Conservation (phyloP, 2,329 filamentous ascomycete genomes). For the Fusarium annulatum region DNA sequence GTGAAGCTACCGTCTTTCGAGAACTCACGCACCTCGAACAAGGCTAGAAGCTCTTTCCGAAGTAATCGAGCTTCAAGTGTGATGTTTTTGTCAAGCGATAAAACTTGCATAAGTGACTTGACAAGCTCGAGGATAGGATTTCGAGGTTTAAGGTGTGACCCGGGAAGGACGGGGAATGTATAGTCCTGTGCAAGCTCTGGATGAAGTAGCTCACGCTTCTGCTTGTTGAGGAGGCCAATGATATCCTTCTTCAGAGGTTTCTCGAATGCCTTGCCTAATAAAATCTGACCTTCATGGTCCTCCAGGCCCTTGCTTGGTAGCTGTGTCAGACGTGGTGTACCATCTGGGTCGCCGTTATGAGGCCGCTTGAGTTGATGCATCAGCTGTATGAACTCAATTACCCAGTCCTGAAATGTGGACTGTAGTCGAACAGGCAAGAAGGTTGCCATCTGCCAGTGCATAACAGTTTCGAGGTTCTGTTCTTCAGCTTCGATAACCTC, state of each 20-base stretch:
- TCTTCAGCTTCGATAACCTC: conserved; percentile 79
- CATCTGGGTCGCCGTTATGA: conserved; percentile 59
- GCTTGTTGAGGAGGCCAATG: conserved; percentile 80
- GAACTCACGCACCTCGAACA: conserved; percentile 97
- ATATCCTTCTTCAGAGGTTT: conserved; percentile 93
- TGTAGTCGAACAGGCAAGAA: conserved; percentile 87
- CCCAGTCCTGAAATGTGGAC: conserved; percentile 88
- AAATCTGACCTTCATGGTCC: conserved; percentile 69
- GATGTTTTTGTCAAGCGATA: conserved; percentile 91
- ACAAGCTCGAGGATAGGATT: conserved; percentile 91
- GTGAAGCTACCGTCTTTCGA: conserved; percentile 85
- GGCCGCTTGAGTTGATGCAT: conserved; percentile 90
- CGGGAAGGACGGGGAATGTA: conserved; percentile 82
- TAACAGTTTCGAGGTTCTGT: conserved; percentile 87
- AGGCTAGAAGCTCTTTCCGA: conserved; percentile 85
- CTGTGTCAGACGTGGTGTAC: conserved; percentile 68
- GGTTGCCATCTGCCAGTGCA: conserved; percentile 97
- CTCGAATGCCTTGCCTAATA: conserved; percentile 85
- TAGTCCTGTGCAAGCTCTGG: conserved; percentile 90
- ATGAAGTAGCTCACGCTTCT: conserved; percentile 89
- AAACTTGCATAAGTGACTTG: conserved; percentile 91
- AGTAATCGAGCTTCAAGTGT: conserved; percentile 87
- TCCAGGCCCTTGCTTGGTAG: conserved; percentile 68
- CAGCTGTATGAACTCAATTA: conserved; percentile 92
- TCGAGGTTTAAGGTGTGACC: conserved; percentile 64